phyloP scores from a whole-genome alignment of 352 stramenopile genomes.

The Phytopythium chamaehyphon region DNA sequence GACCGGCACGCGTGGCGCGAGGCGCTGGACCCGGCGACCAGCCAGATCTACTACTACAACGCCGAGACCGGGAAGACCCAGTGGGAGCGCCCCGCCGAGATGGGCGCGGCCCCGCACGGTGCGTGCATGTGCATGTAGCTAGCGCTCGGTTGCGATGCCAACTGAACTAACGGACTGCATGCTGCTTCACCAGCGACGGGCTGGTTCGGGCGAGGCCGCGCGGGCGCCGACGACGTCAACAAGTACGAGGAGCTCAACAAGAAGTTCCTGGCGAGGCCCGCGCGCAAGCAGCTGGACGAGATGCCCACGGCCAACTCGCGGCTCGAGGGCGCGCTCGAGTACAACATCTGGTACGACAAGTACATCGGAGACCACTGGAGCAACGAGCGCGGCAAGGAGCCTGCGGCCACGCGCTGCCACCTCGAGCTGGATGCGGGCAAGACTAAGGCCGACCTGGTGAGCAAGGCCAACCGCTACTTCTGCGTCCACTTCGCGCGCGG shows the following conservation, averaged over 20 bases:
- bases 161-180: too few species aligned
- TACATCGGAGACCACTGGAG: constrained; percentile 90
- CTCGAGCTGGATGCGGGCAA: constrained; percentile 84
- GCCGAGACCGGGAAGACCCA: constrained; percentile 79
- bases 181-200: constrained; percentile 67
- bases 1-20: constrained; percentile 83
- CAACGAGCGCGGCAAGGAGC: constrained; percentile 80
- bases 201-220: constrained; percentile 91
- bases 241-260: constrained; percentile 85
- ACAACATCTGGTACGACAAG: constrained; percentile 96
- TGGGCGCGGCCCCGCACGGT: constrained; percentile 87
- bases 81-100: constrained; percentile 88
- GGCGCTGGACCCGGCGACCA: constrained; percentile 83
- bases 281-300: constrained; percentile 89
- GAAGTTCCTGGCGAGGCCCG: constrained; percentile 78
- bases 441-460: constrained; percentile 89
- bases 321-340: constrained; percentile 90
- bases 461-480: constrained; percentile 86
- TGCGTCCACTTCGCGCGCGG: constrained; percentile 92
- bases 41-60: constrained; percentile 95
- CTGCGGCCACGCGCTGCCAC: constrained; percentile 82
- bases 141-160: not conserved
- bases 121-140: not conserved
- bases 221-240: constrained; percentile 57
- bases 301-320: constrained; percentile 84